Conservation (phyloP, 148 eudicot genomes). For the Rhododendron griersonianum region DNA sequence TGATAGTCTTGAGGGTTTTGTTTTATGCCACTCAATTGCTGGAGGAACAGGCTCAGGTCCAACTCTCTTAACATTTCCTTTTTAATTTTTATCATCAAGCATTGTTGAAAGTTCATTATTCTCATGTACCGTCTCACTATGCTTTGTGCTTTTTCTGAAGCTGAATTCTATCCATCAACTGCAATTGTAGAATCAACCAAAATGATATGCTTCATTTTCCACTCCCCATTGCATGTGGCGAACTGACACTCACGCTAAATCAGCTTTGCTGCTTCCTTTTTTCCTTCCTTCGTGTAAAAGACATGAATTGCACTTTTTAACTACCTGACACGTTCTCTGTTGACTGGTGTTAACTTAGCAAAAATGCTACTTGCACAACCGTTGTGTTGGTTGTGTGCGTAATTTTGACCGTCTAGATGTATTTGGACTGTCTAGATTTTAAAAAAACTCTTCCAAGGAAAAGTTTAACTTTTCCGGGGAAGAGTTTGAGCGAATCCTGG, state of each 20-base stretch:
- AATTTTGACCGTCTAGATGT: too few species aligned
- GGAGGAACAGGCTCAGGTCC: constrained; percentile 99
- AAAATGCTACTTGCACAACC: too few species aligned
- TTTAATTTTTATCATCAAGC: neutral
- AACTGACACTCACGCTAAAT: neutral
- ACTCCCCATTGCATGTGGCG: neutral
- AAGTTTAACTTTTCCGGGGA: too few species aligned
- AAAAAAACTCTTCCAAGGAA: too few species aligned
- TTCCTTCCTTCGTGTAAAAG: neutral
- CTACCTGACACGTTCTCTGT: neutral
- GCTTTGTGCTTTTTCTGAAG: neutral
- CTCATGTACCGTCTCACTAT: neutral
- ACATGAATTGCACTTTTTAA: neutral
- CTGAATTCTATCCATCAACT: neutral
- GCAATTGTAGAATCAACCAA: neutral
- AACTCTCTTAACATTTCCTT: neutral
- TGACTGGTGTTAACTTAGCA: neutral
- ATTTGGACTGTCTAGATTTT: too few species aligned
- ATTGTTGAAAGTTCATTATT: neutral
- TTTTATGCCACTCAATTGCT: constrained; percentile 97
- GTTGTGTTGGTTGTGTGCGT: too few species aligned
- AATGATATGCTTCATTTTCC: neutral
- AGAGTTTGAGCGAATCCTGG: too few species aligned
- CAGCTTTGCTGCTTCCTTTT: neutral
- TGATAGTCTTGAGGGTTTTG: constrained; percentile 99